Evolutionary conservation across 2,329 filamentous ascomycete species (phyloP), one percentile per base, ranked within the genome.

Genomic region (Diaporthe nobilis): DNA sequence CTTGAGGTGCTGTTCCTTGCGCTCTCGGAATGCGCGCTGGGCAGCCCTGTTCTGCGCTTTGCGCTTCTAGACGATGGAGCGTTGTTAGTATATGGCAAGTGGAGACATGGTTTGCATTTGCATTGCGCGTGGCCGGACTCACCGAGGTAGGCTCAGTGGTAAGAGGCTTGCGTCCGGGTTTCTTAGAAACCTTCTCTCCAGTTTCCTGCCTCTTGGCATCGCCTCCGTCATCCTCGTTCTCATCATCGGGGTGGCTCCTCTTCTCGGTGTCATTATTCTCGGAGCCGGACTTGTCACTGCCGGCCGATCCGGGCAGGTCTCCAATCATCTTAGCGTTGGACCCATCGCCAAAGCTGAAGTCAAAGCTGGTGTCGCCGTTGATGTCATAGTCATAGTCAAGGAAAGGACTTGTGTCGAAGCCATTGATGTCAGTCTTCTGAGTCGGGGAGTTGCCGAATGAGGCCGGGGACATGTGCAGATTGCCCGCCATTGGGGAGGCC

Each of bases 31-130:
- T 9, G 96, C 96, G 75, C 96, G 92, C 85, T 98, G 96, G 6
- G 96, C 96, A 15, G 96, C 96, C 79, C 96, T 92, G 80, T 98
- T 98, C 82, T 98, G 96, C 13, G 97, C 97, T 87, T 99, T 99
- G 80, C 95, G 93, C 86, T 98, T 97, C 95, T 98, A 81, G 63
- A 78, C 47, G 13, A 47, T 42, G 0, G 7, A 68, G 44, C 53
- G 10, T 63, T 76, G 79, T 84, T 80, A 84, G 82, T 78, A 77
- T 49, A 37, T 20, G 60, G 22, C 60, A 37, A 20, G 44, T 63
- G 58, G 17, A 55, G 39, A 71, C 15, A 61, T n/a, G 28, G 42
- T 31, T 34, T 49, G 20, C 15, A 65, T 37, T 39, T 49, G 47
- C 28, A 63, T 39, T 39, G 60, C 53, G 31, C 73, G 28, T 60